These are phyloP conservation scores for Ammopiptanthus mongolicus DNA, from an alignment of 306 rosid genomes.

Conservation along the genomic window DNA sequence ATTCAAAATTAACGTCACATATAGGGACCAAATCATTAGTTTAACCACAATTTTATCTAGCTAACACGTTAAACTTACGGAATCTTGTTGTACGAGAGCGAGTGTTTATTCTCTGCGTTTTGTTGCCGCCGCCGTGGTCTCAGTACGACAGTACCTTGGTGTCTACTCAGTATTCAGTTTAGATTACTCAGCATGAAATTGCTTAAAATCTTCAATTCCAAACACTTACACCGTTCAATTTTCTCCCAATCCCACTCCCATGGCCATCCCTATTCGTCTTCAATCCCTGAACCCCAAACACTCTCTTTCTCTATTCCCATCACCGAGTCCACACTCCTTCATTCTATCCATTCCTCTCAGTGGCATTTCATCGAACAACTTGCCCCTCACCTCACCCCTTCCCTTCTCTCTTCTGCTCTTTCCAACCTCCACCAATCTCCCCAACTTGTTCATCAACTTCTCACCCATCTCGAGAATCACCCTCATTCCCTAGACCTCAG, in stretches of 20 bases:
- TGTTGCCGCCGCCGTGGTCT: too few species aligned
- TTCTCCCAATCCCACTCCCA: background rate
- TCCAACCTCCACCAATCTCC: conserved; percentile 47
- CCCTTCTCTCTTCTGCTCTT: conserved; percentile 46
- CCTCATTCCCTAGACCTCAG: conserved; percentile 33
- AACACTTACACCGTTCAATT: background rate
- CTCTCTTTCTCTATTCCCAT: conserved; percentile 6
- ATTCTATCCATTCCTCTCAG: conserved; percentile 54
- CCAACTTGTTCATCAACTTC: conserved; percentile 32
- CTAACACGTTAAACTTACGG: too few species aligned
- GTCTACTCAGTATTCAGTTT: too few species aligned
- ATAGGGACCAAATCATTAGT: too few species aligned
- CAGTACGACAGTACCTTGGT: too few species aligned
- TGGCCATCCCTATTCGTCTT: conserved; percentile 15
- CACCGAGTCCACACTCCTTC: conserved; percentile 31
- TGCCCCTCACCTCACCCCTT: conserved; percentile 39
- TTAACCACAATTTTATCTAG: too few species aligned
- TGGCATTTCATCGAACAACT: conserved; percentile 82
- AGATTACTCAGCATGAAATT: conserved; percentile 18
- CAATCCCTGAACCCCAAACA: conserved; percentile 16
- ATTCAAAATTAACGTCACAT: too few species aligned
- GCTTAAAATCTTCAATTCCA: background rate
- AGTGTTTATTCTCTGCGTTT: too few species aligned
- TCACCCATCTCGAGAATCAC: conserved; percentile 31
- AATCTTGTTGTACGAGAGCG: too few species aligned